Base-by-base conservation (phyloP, 2,329 filamentous ascomycete species). In the Alternaria triticimaculans region DNA sequence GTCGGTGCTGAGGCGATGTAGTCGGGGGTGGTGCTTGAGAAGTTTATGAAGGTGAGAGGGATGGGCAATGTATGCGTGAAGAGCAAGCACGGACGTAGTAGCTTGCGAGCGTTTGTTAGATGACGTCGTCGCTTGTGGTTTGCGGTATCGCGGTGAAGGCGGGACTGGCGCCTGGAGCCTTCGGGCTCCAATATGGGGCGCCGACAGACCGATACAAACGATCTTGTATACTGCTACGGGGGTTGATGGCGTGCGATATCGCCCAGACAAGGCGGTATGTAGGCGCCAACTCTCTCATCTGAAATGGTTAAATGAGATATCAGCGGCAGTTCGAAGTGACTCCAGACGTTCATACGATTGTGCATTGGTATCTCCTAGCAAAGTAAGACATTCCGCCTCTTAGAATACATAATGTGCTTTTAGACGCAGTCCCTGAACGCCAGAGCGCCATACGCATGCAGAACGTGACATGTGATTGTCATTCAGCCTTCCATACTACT, bases 371-470 rank as follows among this genome's bases (percentile, higher is more conserved):
- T 71, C 66, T 65, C 33, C 43, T 41, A 55, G 58, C 46, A 25
- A 53, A 50, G 25, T 46, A 45, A 49, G 21, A 68, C 28, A 44
- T 28, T 51, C 15, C 21, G 21, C 33, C 50, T 58, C 44, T 33
- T 50, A 44, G 14, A 48, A 65, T 51, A 58, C 48, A 64, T 45
- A 25, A 37, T 53, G 41, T 61, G 51, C 66, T 73, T 69, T 70
- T 61, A 41, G 25, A 57, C 45, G 56, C 62, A 20, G 23, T 44
- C 33, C 45, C 55, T 20, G 45, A 75, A 74, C 71, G 67, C 72
- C 73, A 68, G 59, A 72, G 70, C 74, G 71, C 74, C 73, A 53
- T 61, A 61, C 69, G 63, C 61, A 71, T 66, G 65, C 65, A 60
- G 25, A 28, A 53, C 21, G 33, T 26, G 14, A 33, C 41, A 14